A percentile compares a stretch with the other conserved stretches of the same genome.
Conservation (phyloP, 805 yeast species). For the Suhomyces pyralidae region DNA sequence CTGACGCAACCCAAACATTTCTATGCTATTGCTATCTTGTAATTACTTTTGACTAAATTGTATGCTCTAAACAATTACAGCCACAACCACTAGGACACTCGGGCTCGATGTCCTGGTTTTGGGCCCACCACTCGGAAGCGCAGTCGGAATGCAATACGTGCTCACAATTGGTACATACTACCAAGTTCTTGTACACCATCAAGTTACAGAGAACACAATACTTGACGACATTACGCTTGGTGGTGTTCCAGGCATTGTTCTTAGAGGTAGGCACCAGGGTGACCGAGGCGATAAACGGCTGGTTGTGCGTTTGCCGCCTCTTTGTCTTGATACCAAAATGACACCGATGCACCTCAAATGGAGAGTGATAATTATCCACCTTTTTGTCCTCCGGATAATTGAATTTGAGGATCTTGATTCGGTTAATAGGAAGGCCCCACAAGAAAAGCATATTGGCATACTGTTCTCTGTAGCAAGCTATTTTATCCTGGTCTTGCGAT, state of each 20-base stretch:
- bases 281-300: conserved; percentile 21
- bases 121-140: conserved; percentile 76
- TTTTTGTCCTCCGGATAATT: conserved; percentile 40
- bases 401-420: conserved; percentile 75
- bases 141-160: conserved; percentile 79
- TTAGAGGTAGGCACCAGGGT: conserved; percentile 22
- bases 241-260: conserved; percentile 32
- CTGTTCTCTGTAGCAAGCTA: conserved; percentile 51
- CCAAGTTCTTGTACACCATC: conserved; percentile 55
- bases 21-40: too few relatives aligned
- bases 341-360: conserved; percentile 34
- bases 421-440: conserved; percentile 82
- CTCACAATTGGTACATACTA: conserved; percentile 69
- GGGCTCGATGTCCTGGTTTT: conserved; percentile 9
- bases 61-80: conserved; percentile 53
- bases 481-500: conserved; percentile 32
- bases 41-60: too few relatives aligned
- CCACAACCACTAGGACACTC: conserved; percentile 90
- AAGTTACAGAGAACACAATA: conserved; percentile 68
- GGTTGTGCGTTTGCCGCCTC: conserved; percentile 15
- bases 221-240: conserved; percentile 22
- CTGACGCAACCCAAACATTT: too few relatives aligned
- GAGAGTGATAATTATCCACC: conserved; percentile 11
- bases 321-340: conserved; percentile 28
- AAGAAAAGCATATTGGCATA: conserved; percentile 73